Base-by-base conservation (phyloP, 495 filamentous ascomycete genomes). In the Glarea lozoyensis region DNA sequence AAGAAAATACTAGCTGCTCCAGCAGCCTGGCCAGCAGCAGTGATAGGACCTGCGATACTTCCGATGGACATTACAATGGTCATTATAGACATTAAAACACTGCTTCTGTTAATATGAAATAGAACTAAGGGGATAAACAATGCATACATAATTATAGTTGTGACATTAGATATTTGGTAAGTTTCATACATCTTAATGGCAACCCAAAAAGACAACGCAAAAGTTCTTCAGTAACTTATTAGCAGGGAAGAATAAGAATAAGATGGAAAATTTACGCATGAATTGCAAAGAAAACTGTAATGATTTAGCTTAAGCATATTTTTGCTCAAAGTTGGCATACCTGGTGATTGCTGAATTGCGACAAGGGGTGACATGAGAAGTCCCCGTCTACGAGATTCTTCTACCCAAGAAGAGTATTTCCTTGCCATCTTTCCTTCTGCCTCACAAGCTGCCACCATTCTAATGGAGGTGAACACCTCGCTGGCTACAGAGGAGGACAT, bases 391-490 rank as follows among this genome's bases (percentile, higher is more conserved):
- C 63, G 67, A 1, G 77, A 69, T 42, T 79, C 70, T 22, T 76
- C 67, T 3, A 85, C 63, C 67, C 72, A 76, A 1, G 48, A 53
- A 11, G 59, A 49, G 55, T 79, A 81, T 31, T 67, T 67, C 30
- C 49, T 62, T 3, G 63, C 53, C 58, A 81, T 69, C 45, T 68
- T 75, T 10, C 51, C 49, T 47, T 81, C 75, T 0, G 78, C 79
- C n/a, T 76, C 76, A 47, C 77, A 82, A 11, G 79, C 79, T 19
- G 68, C 67, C 17, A 82, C 62, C 58, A 81, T 79, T 29, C 75
- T 59, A 25, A 79, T 65, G 4, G 70, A 72, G 10, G 62, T 53
- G 33, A 78, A 69, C 1, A 66, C 60, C 48, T 80, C 79, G 42
- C 73, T 78, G 3, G 79, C 75, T 7, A 78, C 55, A 13, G 69